phyloP scores from a whole-genome alignment of 495 filamentous ascomycete species.

The Daldinia decipiens region DNA sequence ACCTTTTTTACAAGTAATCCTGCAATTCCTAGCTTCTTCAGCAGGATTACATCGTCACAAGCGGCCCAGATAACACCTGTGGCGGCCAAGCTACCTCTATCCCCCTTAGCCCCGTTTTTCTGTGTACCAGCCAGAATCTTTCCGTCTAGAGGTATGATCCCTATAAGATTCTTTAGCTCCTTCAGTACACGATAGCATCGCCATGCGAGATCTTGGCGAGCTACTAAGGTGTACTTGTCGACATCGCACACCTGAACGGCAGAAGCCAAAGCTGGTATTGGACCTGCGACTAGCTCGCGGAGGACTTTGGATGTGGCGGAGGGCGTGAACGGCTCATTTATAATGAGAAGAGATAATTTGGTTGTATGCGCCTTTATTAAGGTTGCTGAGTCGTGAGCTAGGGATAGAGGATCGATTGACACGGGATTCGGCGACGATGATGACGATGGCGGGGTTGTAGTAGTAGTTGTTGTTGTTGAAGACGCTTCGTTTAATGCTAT shows the following conservation, averaged over 20 bases:
- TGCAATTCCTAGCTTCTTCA: conserved; percentile 71
- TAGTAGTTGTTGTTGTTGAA: neutral
- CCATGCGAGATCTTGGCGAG: conserved; percentile 66
- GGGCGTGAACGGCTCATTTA: conserved; percentile 84
- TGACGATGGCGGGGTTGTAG: neutral
- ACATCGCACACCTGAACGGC: conserved; percentile 71
- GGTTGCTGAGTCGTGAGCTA: conserved; percentile 69
- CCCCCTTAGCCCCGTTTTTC: conserved; percentile 56
- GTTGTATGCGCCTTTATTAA: conserved; percentile 84
- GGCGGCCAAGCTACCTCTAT: conserved; percentile 65
- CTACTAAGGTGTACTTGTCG: conserved; percentile 64
- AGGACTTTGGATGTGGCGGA: conserved; percentile 75
- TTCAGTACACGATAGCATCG: conserved; percentile 56
- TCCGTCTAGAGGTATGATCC: conserved; percentile 59
- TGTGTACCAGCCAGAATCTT: conserved; percentile 53
- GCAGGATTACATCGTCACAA: conserved; percentile 74
- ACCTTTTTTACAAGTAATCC: conserved; percentile 69
- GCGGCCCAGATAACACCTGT: conserved; percentile 74
- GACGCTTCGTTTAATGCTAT: conserved; percentile 35
- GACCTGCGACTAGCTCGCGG: conserved; percentile 69
- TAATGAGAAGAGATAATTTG: conserved; percentile 84
- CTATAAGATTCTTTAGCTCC: conserved; percentile 57
- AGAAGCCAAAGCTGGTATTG: conserved; percentile 76
- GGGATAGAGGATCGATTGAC: conserved; percentile 57
- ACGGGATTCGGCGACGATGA: conserved; percentile 13